These are phyloP conservation scores for Vigna unguiculata DNA, from an alignment of 306 rosid genomes.

Conservation along the genomic window DNA sequence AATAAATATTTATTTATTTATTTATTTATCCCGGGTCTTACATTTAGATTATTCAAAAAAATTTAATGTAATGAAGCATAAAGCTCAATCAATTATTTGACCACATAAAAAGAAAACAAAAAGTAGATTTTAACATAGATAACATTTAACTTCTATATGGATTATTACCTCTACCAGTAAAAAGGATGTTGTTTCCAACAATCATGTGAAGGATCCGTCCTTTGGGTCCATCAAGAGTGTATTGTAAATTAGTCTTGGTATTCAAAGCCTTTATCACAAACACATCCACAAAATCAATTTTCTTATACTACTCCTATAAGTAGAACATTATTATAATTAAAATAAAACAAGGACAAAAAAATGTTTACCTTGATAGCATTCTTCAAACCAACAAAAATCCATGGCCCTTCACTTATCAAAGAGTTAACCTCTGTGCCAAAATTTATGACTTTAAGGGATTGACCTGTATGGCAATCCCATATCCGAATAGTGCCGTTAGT, in stretches of 20 bases:
- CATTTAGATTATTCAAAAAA: background rate
- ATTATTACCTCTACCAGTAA: constrained; percentile 53
- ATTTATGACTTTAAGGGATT: constrained; percentile 38
- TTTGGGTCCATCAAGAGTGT: constrained; percentile 51
- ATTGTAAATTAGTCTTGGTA: too few species aligned
- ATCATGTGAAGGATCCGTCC: constrained; percentile 52
- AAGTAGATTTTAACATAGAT: background rate
- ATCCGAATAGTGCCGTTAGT: constrained; percentile 51
- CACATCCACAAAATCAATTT: too few species aligned
- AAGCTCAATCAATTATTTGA: background rate
- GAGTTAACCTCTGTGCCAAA: constrained; percentile 50
- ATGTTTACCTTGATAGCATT: constrained; percentile 55
- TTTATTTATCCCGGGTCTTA: too few species aligned
- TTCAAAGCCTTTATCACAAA: too few species aligned
- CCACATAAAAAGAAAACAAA: background rate
- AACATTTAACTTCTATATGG: background rate
- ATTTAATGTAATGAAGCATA: background rate
- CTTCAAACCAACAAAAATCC: constrained; percentile 56
- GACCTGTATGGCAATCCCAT: constrained; percentile 63
- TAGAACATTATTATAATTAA: background rate
- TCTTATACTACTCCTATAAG: background rate
- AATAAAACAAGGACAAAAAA: background rate
- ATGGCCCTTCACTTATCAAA: constrained; percentile 53
- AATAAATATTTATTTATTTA: too few species aligned
- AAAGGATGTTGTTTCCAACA: constrained; percentile 48